Evolutionary conservation across 192 early-diverging fungal species (phyloP), one percentile per base, ranked within the genome.

Genomic region (Linderina pennispora): DNA sequence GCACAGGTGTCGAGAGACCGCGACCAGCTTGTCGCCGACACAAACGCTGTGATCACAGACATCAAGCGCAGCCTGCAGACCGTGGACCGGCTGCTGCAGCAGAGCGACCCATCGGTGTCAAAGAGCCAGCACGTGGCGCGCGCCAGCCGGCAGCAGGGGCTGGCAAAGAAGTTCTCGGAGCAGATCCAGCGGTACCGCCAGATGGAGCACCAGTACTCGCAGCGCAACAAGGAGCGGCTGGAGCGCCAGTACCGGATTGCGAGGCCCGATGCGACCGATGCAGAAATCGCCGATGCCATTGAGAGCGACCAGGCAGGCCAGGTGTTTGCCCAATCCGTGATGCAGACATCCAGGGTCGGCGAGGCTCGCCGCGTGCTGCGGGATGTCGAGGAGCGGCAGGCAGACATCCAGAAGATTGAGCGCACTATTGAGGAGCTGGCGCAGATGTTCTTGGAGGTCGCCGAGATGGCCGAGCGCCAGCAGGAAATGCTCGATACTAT

Each of bases 291-390:
- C n/a, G 36, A 45, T 4, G 62, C 54, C 8, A 17, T 64, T n/a
- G 40, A 64, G n/a, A 34, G 52, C 20, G 62, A 57, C 15, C 35
- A 50, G n/a, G 53, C 60, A 8, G 46, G 54, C 23, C 40, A 63
- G 40, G 45, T 55, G 16, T 63, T 63, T 50, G 45, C 52, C 23
- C 31, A 41, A 23, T 41, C 47, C 8, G 37, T 63, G 15, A 36
- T 48, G 17, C 40, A 25, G 22, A 43, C 50, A 5, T 21, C 21
- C 50, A 53, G 36, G 42, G 13, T 17, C 7, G 20, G 16, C 21
- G 41, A 48, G 1, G 60, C 48, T 1, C 35, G 35, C 3, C 41
- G 43, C 2, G 53, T 63, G n/a, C 48, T 64, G 28, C 45, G 36
- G 21, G 49, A 35, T 9, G 62, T 57, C 14, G 28, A 51, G 34